Conservation (phyloP, 352 stramenopile genomes). For the Pythium phragmiticola region DNA sequence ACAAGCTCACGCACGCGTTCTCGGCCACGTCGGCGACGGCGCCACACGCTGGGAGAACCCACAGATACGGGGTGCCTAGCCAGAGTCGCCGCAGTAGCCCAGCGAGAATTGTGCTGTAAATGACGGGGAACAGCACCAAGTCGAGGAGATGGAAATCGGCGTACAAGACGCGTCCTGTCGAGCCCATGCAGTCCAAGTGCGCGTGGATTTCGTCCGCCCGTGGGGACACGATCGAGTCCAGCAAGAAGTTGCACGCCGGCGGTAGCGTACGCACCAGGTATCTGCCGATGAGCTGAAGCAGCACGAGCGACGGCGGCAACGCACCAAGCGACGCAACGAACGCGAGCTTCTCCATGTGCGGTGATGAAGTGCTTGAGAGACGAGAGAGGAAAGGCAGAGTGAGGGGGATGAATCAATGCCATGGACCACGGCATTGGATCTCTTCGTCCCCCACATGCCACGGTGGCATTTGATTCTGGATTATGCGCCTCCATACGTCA, state of each 20-base stretch:
- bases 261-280: slow-evolving; percentile 19
- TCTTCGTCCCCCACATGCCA: neutral
- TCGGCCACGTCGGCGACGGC: slow-evolving; percentile 38
- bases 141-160: slow-evolving; percentile 32
- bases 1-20: slow-evolving; percentile 40
- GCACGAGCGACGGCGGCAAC: slow-evolving; percentile 27
- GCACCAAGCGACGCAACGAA: slow-evolving; percentile 27
- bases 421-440: neutral
- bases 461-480: too few relatives aligned
- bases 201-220: slow-evolving; percentile 22
- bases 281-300: slow-evolving; percentile 19
- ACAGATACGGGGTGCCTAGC: slow-evolving; percentile 3
- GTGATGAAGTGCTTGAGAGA: neutral
- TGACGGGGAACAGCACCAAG: slow-evolving; percentile 31
- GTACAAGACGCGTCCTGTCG: slow-evolving; percentile 25
- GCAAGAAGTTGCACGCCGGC: slow-evolving; percentile 22
- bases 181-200: slow-evolving; percentile 30
- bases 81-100: slow-evolving; percentile 22
- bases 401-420: neutral
- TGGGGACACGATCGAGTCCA: slow-evolving; percentile 26
- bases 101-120: slow-evolving; percentile 25
- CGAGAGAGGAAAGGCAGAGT: neutral
- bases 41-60: slow-evolving; percentile 30
- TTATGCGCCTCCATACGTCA: too few relatives aligned
- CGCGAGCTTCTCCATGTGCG: slow-evolving; percentile 20